These are phyloP conservation scores for Polyporus arcularius DNA, from an alignment of 768 basidiomycete species.

Conservation along the genomic window DNA sequence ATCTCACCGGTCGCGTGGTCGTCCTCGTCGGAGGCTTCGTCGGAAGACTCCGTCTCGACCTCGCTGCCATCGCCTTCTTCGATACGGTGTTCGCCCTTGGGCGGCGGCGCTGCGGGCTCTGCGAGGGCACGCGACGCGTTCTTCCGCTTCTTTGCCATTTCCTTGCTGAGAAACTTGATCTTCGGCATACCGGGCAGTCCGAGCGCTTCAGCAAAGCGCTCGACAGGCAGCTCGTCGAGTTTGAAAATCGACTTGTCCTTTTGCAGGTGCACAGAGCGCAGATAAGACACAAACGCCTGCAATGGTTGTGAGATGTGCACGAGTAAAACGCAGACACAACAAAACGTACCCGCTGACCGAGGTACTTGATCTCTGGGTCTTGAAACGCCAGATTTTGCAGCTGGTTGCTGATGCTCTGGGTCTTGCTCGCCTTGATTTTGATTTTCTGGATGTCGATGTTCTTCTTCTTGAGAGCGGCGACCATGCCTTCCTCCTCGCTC, in stretches of 20 bases:
- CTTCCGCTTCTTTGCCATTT: conserved; percentile 74
- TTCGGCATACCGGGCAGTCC: conserved; percentile 95
- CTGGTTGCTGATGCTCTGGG: conserved; percentile 80
- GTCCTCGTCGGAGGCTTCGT: conserved; percentile 31
- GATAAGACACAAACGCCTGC: conserved; percentile 94
- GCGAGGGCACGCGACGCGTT: conserved; percentile 59
- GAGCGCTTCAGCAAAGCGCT: conserved; percentile 84
- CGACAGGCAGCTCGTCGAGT: conserved; percentile 75
- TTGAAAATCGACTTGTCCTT: conserved; percentile 95
- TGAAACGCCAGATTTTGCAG: conserved; percentile 92
- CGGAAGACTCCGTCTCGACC: conserved; percentile 25
- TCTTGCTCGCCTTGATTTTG: conserved; percentile 88
- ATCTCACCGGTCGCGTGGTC: conserved; percentile 6
- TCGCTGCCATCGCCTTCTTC: conserved; percentile 32
- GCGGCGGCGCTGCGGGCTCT: conserved; percentile 32
- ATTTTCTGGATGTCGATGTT: conserved; percentile 73
- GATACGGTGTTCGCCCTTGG: conserved; percentile 14
- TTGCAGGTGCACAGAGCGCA: conserved; percentile 90
- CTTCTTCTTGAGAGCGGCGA: conserved; percentile 67
- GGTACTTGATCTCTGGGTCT: conserved; percentile 95
- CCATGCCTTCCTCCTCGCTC: conserved; percentile 93
- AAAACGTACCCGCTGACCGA: conserved; percentile 81
- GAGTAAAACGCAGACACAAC: not conserved
- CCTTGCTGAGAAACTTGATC: conserved; percentile 80
- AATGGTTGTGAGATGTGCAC: not conserved